Evolutionary conservation across 768 basidiomycete genomes (phyloP).

Genomic region (Ramaria sp.): DNA sequence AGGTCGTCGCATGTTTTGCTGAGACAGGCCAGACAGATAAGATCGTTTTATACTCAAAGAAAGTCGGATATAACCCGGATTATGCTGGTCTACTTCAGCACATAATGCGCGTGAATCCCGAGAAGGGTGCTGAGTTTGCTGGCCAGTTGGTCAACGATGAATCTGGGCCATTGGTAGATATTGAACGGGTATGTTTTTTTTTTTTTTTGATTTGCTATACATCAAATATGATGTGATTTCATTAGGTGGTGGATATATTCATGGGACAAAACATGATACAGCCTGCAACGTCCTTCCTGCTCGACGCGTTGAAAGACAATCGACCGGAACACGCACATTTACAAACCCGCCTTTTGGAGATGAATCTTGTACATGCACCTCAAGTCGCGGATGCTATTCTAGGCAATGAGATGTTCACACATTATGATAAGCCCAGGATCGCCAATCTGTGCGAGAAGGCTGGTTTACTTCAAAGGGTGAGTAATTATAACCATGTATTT

Average conservation of each 20-base stretch:
- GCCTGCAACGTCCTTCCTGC: conserved; percentile 93
- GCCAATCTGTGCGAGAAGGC: conserved; percentile 99
- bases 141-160: conserved; percentile 90
- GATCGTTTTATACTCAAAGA: conserved; percentile 95
- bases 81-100: conserved; percentile 90
- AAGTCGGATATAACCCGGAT: conserved; percentile 88
- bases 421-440: conserved; percentile 93
- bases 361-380: conserved; percentile 95
- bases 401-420: conserved; percentile 95
- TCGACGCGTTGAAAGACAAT: conserved; percentile 98
- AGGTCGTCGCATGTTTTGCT: conserved; percentile 97
- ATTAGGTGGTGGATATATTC: conserved; percentile 91
- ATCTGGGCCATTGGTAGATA: conserved; percentile 79
- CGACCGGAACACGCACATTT: conserved; percentile 92
- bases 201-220: neutral
- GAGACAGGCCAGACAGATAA: conserved; percentile 98
- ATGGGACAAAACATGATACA: conserved; percentile 99
- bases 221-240: conserved; percentile 3
- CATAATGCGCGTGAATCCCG: conserved; percentile 90
- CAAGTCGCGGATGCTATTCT: conserved; percentile 99
- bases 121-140: conserved; percentile 99
- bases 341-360: conserved; percentile 93
- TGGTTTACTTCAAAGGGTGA: conserved; percentile 82
- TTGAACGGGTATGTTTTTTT: conserved; percentile 60
- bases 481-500: conserved; percentile 15